Evolutionary conservation across 208 protist genomes (phyloP), one percentile per base, ranked within the genome.

Genomic region (Crithidia sp.): DNA sequence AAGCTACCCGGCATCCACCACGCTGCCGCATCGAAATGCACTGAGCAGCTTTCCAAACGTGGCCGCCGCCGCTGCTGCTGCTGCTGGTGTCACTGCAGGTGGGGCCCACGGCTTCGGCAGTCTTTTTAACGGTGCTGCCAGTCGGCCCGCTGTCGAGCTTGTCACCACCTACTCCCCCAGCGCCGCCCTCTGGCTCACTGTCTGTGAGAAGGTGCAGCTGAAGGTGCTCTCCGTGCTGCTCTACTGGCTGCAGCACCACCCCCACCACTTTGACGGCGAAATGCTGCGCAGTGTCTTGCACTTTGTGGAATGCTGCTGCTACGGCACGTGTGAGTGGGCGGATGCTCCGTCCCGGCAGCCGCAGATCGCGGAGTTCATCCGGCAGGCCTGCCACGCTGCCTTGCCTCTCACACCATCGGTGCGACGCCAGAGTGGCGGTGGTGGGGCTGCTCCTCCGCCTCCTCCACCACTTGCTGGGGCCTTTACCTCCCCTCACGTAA

Each of bases 321-420:
- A 82, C 57, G 43, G 10, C 40, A 73, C 82, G 40, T 71, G 71
- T 39, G 63, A 41, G 64, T 90, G 82, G 80, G 60, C 76, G 28
- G 84, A 89, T 77, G 78, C 76, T 43, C 76, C 84, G n/a, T 71
- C 81, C 5, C 72, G 79, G 59, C 72, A 86, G 12, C 59, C 73
- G 28, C 81, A 87, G 64, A 75, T 89, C 44, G 82, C 78, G 12
- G 84, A 89, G 71, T 82, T 86, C 49, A 68, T 89, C 8, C 82
- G 82, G 2, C 58, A 61, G 50, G 71, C 74, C 37, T 72, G 72
- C 16, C 59, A 82, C 58, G 60, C 53, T 28, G 62, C 74, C 0
- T 41, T 82, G 41, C 19, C 50, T 41, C 39, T 66, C 28, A 28
- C 28, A 47, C 17, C 61, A 6, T 44, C 52, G 45, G 12, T 13